Evolutionary conservation across 1,284 basidiomycete species (phyloP).

Genomic region (Melampsora medusae): DNA sequence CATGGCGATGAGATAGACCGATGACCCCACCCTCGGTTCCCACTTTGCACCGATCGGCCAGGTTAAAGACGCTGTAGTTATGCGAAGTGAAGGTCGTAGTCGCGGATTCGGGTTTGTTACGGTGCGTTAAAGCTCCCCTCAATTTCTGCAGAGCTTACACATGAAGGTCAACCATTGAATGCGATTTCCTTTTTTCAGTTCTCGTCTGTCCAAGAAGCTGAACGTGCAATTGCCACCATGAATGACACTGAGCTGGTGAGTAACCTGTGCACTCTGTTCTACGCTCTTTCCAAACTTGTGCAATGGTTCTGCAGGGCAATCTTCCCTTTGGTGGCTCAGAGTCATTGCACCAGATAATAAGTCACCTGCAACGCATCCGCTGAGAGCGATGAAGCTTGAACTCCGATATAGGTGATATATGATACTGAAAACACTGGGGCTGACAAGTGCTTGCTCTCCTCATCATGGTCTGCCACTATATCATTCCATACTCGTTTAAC

Average conservation of each 20-base stretch:
- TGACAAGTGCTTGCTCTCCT: too few species aligned
- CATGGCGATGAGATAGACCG: constrained; percentile 5
- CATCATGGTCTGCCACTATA: too few species aligned
- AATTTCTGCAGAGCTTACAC: neutral
- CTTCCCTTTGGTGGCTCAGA: too few species aligned
- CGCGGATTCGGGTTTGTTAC: constrained; percentile 41
- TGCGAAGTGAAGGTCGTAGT: constrained; percentile 34
- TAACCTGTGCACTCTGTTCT: too few species aligned
- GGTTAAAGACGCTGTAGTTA: constrained; percentile 34
- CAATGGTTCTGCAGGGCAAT: too few species aligned
- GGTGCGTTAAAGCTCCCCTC: neutral
- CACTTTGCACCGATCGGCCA: constrained; percentile 26
- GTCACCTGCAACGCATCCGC: too few species aligned
- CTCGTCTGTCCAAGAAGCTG: constrained; percentile 22
- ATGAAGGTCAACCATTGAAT: too few species aligned
- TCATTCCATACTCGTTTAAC: too few species aligned
- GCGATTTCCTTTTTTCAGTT: constrained; percentile 3
- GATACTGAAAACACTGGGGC: too few species aligned
- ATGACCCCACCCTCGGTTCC: constrained; percentile 22
- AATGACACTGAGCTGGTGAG: constrained; percentile 35
- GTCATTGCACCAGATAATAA: too few species aligned
- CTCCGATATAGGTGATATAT: too few species aligned
- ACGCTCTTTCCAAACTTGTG: too few species aligned
- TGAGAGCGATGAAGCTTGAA: neutral
- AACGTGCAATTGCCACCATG: constrained; percentile 33